Percentiles rank a stretch among this genome's conserved stretches.
These are phyloP conservation scores for Sarocladium brachiariae DNA, from an alignment of 2,329 filamentous ascomycete genomes.

Conservation along the genomic window DNA sequence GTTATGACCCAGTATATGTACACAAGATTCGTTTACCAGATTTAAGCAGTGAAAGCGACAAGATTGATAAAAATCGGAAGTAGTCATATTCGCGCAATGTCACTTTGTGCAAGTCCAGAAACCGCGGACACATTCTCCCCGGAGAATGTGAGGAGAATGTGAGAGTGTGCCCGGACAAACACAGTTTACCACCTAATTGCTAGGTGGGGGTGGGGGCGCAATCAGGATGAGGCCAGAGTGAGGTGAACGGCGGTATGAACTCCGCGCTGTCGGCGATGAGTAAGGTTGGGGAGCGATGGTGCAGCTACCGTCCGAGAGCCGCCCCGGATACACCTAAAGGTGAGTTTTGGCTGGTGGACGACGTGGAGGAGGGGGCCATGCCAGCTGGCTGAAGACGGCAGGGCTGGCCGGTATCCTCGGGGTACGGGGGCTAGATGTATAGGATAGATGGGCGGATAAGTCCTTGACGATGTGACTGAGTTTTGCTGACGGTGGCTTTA, in stretches of 20 bases:
- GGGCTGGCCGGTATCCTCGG: conserved; percentile 1
- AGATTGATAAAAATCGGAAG: too few relatives aligned
- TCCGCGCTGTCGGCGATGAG: conserved; percentile 6
- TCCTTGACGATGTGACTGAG: too few relatives aligned
- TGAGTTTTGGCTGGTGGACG: background rate
- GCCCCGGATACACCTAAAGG: background rate
- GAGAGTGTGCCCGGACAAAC: background rate
- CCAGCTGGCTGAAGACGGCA: conserved; percentile 6
- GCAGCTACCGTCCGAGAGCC: background rate
- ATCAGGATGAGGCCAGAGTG: background rate
- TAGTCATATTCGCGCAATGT: too few relatives aligned
- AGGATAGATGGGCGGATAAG: too few relatives aligned
- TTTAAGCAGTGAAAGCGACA: too few relatives aligned
- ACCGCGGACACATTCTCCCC: too few relatives aligned
- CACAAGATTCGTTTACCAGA: too few relatives aligned
- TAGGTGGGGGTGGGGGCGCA: background rate
- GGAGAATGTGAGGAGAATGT: too few relatives aligned
- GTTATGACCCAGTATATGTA: too few relatives aligned
- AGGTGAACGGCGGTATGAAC: background rate
- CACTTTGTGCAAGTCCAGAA: background rate
- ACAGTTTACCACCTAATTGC: background rate
- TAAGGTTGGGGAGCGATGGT: background rate
- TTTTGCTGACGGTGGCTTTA: too few relatives aligned
- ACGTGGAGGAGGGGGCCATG: background rate
- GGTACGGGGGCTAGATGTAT: background rate